Percentiles rank a stretch among this genome's conserved stretches.
phyloP scores from a whole-genome alignment of 345 rosid genomes.

The Gossypium raimondii region DNA sequence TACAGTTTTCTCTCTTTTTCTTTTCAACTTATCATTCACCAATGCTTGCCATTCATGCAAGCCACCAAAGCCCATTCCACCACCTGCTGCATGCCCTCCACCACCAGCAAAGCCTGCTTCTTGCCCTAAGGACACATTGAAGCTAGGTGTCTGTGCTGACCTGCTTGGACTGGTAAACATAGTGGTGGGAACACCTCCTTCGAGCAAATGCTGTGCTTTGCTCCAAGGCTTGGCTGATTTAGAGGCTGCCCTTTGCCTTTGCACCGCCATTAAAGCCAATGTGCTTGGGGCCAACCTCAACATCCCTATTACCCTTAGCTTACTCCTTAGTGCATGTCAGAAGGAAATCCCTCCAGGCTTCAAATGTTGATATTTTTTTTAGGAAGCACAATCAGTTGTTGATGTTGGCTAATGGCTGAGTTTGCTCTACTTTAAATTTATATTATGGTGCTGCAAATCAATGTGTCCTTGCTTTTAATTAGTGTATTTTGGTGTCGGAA shows the following conservation, averaged over 20 bases:
- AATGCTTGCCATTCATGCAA: conserved; percentile 31
- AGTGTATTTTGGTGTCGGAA: neutral
- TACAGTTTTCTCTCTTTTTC: conserved; percentile 36
- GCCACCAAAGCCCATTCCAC: neutral
- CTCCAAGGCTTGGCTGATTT: conserved; percentile 37
- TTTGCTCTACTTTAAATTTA: neutral
- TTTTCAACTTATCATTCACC: conserved; percentile 27
- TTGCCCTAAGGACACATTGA: conserved; percentile 45
- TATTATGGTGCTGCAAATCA: too few species aligned
- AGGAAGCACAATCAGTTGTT: neutral
- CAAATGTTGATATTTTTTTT: conserved; percentile 24
- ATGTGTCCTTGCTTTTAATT: neutral
- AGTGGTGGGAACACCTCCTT: conserved; percentile 32
- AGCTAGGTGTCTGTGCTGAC: conserved; percentile 49
- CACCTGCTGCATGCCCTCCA: conserved; percentile 1
- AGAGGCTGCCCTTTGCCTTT: conserved; percentile 60
- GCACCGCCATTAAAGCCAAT: conserved; percentile 55
- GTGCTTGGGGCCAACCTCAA: conserved; percentile 47
- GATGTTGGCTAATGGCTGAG: neutral
- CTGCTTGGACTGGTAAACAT: conserved; percentile 39
- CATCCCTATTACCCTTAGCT: conserved; percentile 34
- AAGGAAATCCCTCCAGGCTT: conserved; percentile 44
- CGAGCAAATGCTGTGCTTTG: conserved; percentile 47
- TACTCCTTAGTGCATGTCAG: conserved; percentile 39
- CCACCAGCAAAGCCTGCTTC: neutral